phyloP scores from a whole-genome alignment of 2,329 filamentous ascomycete species.

The Neofusicoccum parvum region DNA sequence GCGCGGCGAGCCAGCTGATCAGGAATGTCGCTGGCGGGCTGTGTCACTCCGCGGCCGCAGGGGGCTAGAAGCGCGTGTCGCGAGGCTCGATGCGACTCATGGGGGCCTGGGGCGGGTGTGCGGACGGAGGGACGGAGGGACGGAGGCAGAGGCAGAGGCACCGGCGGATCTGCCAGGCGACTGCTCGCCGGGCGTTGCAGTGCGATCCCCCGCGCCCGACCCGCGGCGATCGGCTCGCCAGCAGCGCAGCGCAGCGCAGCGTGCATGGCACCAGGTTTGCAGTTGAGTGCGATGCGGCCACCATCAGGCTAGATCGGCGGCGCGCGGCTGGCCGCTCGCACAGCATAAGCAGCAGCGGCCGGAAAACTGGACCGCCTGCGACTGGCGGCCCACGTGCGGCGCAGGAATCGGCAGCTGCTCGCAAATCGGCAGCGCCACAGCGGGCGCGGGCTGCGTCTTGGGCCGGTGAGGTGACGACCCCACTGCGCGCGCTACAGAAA shows the following conservation, averaged over 20 bases:
- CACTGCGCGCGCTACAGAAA: not conserved
- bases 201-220: no score
- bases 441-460: not conserved
- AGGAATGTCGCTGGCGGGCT: not conserved
- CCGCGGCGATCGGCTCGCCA: no score
- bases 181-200: no score
- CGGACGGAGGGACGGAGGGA: not conserved
- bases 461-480: not conserved
- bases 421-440: not conserved
- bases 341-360: not conserved
- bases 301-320: not conserved
- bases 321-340: no score
- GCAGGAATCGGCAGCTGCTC: not conserved
- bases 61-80: not conserved
- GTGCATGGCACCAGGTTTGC: not conserved
- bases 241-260: not conserved
- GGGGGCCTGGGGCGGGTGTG: not conserved
- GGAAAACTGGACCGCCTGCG: not conserved
- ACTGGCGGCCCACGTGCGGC: slow-evolving; percentile 2
- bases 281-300: not conserved
- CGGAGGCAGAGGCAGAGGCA: not conserved
- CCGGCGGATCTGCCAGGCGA: no score
- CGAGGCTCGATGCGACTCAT: not conserved
- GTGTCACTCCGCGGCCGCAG: not conserved
- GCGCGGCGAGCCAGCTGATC: not conserved